These are phyloP conservation scores for Leccinum sublutescens DNA, from an alignment of 768 basidiomycete species.

Conservation along the genomic window DNA sequence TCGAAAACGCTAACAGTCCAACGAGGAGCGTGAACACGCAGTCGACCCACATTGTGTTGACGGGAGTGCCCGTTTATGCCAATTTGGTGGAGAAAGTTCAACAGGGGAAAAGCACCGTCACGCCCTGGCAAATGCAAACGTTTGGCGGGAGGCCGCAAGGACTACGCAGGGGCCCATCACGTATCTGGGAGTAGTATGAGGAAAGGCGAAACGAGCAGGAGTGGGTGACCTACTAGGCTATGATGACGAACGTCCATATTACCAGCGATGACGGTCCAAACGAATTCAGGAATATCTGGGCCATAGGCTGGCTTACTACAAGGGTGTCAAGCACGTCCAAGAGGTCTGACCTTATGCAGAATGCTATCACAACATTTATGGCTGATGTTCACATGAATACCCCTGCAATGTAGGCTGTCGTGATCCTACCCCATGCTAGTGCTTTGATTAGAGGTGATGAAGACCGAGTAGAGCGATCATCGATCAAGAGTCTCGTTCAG, in stretches of 20 bases:
- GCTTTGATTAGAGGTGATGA: too few relatives aligned
- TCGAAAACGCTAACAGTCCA: conserved; percentile 53
- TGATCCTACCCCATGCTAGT: too few relatives aligned
- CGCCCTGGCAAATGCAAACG: conserved; percentile 50
- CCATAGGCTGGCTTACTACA: conserved; percentile 33
- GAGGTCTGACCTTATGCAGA: conserved; percentile 54
- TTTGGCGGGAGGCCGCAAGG: conserved; percentile 49
- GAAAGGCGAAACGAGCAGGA: neutral
- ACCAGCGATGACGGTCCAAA: conserved; percentile 43
- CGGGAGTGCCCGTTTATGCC: conserved; percentile 33
- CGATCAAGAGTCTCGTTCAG: conserved; percentile 53
- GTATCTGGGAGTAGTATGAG: conserved; percentile 26
- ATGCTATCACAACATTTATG: conserved; percentile 50
- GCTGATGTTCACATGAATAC: conserved; percentile 27
- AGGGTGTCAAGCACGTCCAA: conserved; percentile 33
- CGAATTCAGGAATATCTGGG: conserved; percentile 37
- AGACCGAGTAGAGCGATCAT: too few relatives aligned
- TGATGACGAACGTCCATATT: conserved; percentile 51
- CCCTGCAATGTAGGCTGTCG: too few relatives aligned
- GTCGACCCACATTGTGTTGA: conserved; percentile 45
- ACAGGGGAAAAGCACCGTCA: conserved; percentile 58
- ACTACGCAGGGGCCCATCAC: conserved; percentile 45
- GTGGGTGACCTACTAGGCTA: conserved; percentile 38
- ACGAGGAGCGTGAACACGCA: conserved; percentile 42
- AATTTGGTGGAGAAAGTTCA: conserved; percentile 41